Conservation (phyloP, 345 rosid genomes). For the Melastoma malabathricum region DNA sequence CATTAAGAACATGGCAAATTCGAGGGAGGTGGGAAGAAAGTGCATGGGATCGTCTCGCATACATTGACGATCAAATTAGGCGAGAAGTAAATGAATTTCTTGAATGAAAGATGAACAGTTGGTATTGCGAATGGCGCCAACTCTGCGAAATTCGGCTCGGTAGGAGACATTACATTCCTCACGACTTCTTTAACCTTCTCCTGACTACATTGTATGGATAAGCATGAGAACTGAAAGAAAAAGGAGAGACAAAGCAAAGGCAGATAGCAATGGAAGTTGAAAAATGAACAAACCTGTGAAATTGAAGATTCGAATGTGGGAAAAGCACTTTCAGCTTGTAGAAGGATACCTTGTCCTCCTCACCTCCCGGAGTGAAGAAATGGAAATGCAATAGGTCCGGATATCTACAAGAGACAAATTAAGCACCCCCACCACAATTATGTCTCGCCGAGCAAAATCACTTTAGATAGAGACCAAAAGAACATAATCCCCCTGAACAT, state of each 20-base stretch:
- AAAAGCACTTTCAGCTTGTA: constrained; percentile 34
- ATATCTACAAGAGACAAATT: constrained; percentile 10
- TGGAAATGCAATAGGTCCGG: constrained; percentile 26
- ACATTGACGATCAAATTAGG: constrained; percentile 26
- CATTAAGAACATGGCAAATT: not conserved
- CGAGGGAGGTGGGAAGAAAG: not conserved
- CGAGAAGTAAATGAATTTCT: constrained; percentile 22
- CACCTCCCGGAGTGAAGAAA: constrained; percentile 29
- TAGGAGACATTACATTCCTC: constrained; percentile 7
- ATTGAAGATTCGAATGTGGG: constrained; percentile 27
- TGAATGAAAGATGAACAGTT: constrained; percentile 10
- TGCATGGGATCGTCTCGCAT: constrained; percentile 5
- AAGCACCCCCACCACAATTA: constrained; percentile 1
- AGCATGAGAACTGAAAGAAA: not conserved
- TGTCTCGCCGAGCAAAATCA: not conserved
- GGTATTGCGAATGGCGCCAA: constrained; percentile 26
- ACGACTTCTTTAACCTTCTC: constrained; percentile 17
- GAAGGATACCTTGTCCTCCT: constrained; percentile 21
- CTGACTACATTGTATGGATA: constrained; percentile 19
- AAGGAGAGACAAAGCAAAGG: not conserved
- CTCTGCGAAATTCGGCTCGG: constrained; percentile 10
- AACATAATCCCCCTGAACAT: not conserved
- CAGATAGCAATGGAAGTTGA: not conserved
- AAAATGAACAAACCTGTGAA: constrained; percentile 17
- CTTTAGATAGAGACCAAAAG: not conserved